Conservation (phyloP, 306 rosid species). For the Adenanthera pavonina region DNA sequence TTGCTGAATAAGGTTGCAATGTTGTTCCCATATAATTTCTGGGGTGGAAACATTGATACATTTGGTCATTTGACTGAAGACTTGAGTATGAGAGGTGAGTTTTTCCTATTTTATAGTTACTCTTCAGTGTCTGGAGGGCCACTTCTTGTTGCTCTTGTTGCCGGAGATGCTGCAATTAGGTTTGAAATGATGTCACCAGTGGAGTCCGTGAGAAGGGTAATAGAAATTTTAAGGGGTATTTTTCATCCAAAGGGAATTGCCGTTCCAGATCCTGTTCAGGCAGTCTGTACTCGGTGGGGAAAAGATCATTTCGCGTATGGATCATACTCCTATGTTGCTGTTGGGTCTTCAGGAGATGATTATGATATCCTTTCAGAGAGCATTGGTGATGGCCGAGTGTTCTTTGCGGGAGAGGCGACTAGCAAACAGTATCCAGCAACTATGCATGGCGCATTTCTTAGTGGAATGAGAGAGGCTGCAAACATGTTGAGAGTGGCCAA, state of each 20-base stretch:
- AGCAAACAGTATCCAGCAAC: slow-evolving; percentile 90
- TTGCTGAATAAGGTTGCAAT: slow-evolving; percentile 84
- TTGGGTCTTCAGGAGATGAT: slow-evolving; percentile 89
- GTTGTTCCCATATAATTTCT: slow-evolving; percentile 81
- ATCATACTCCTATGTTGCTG: slow-evolving; percentile 87
- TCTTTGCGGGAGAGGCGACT: slow-evolving; percentile 95
- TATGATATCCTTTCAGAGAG: slow-evolving; percentile 83
- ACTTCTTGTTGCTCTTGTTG: slow-evolving; percentile 86
- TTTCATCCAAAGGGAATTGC: slow-evolving; percentile 77
- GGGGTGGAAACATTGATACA: slow-evolving; percentile 93
- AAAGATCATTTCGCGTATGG: slow-evolving; percentile 73
- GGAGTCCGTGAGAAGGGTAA: slow-evolving; percentile 85
- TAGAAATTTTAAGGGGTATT: slow-evolving; percentile 69
- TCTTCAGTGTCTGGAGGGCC: slow-evolving; percentile 93
- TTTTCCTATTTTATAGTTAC: slow-evolving; percentile 87
- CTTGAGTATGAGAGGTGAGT: slow-evolving; percentile 87
- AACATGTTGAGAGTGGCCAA: slow-evolving; percentile 76
- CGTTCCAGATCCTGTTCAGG: slow-evolving; percentile 84
- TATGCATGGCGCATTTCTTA: slow-evolving; percentile 92
- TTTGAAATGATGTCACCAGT: slow-evolving; percentile 89
- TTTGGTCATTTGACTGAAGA: slow-evolving; percentile 89
- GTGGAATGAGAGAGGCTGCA: slow-evolving; percentile 97
- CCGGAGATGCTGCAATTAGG: slow-evolving; percentile 85
- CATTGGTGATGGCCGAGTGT: slow-evolving; percentile 76
- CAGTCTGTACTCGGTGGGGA: slow-evolving; percentile 89